Conservation (phyloP, 179 eudicot genomes). For the Amaranthus tricolor region DNA sequence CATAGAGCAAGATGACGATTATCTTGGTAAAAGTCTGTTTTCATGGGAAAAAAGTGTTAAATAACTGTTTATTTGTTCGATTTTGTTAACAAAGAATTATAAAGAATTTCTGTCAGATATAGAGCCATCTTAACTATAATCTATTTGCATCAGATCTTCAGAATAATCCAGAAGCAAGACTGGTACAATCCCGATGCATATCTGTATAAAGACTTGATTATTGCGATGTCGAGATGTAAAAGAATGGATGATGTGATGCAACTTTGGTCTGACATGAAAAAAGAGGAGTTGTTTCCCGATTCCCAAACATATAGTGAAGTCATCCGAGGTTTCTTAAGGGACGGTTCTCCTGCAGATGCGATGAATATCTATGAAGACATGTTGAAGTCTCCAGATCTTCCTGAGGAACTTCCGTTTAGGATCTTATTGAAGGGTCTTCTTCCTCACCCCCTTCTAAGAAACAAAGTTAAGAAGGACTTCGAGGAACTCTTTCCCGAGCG, state of each 20-base stretch:
- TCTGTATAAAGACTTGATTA: conserved; percentile 84
- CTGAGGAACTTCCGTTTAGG: conserved; percentile 89
- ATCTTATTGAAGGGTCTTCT: conserved; percentile 84
- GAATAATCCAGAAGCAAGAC: conserved; percentile 69
- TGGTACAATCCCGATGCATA: conserved; percentile 84
- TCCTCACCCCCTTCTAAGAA: conserved; percentile 91
- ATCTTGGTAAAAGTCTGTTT: not conserved
- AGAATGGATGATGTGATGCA: conserved; percentile 82
- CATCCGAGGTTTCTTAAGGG: conserved; percentile 75
- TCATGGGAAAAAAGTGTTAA: not conserved
- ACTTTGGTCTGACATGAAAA: conserved; percentile 83
- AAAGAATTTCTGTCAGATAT: not conserved
- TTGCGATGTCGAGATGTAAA: conserved; percentile 62
- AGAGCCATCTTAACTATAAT: not conserved
- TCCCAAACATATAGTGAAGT: conserved; percentile 82
- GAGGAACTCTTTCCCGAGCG: conserved; percentile 91
- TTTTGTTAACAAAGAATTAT: not conserved
- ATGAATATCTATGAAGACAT: conserved; percentile 95
- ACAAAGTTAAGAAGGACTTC: conserved; percentile 86
- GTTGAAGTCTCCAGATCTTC: conserved; percentile 91
- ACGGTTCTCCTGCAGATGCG: conserved; percentile 92
- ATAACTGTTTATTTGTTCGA: not conserved
- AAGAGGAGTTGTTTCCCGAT: conserved; percentile 73
- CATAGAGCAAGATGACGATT: not conserved
- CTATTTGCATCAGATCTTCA: conserved; percentile 54